These are phyloP conservation scores for Naumovozyma baii DNA, from an alignment of 805 yeast species.

Conservation along the genomic window DNA sequence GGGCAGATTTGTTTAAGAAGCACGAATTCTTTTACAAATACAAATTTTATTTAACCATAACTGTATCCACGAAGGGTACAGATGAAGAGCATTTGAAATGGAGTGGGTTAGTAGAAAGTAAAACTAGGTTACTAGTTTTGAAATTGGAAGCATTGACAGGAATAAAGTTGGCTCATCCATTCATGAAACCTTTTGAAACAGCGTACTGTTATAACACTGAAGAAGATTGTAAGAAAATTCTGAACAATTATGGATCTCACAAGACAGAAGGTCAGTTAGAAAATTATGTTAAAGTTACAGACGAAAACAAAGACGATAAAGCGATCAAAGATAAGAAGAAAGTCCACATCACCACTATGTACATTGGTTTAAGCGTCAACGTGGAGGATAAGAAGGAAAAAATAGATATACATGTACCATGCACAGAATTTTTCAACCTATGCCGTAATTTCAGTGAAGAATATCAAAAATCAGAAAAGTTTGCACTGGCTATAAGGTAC, in stretches of 20 bases:
- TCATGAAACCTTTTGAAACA: conserved; percentile 61
- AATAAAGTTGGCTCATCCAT: conserved; percentile 81
- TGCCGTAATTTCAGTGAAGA: conserved; percentile 68
- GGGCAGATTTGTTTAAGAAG: conserved; percentile 69
- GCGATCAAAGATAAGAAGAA: conserved; percentile 22
- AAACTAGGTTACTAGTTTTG: conserved; percentile 67
- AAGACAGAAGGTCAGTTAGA: conserved; percentile 35
- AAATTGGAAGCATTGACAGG: conserved; percentile 74
- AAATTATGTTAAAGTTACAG: conserved; percentile 31
- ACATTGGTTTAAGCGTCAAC: conserved; percentile 58
- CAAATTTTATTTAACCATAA: conserved; percentile 76
- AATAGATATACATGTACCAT: conserved; percentile 80
- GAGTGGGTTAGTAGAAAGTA: conserved; percentile 90
- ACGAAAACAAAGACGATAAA: conserved; percentile 30
- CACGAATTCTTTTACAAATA: conserved; percentile 78
- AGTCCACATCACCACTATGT: conserved; percentile 63
- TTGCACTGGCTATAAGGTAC: conserved; percentile 55
- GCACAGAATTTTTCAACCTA: conserved; percentile 75
- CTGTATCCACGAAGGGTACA: conserved; percentile 63
- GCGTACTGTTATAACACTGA: conserved; percentile 40
- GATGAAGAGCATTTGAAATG: conserved; percentile 81
- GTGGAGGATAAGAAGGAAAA: conserved; percentile 44
- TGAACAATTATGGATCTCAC: conserved; percentile 53
- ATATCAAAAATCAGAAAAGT: conserved; percentile 45
- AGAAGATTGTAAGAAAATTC: conserved; percentile 47